Evolutionary conservation across 2,329 filamentous ascomycete species (phyloP), one percentile per base, ranked within the genome.

Genomic region (Colletotrichum orbiculare): DNA sequence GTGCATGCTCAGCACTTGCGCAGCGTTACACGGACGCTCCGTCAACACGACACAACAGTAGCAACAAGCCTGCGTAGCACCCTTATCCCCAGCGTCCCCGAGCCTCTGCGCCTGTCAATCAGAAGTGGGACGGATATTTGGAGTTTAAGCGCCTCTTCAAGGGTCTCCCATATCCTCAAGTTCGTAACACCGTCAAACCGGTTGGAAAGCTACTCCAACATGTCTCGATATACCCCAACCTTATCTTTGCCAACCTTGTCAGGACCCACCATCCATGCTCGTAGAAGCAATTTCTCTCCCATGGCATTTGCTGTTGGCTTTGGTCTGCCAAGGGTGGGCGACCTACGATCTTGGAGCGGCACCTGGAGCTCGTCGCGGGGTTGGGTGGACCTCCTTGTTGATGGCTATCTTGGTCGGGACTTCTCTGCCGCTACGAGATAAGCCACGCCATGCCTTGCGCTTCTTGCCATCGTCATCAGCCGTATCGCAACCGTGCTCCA

Each of bases 281-380:
- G n/a, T 48, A 33, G 10, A 25, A 4, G 25, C 25, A 25, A 25
- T 5, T 5, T 25, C 25, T 25, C 9, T 33, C 33, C 45, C 50
- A 50, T 58, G 56, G 52, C 42, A 52, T 33, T 25, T 6, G 39
- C 41, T 47, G 52, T 62, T 53, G 39, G 56, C 58, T 56, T 65
- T 62, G 39, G 52, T 41, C 17, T 17, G 58, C 41, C 25, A 43
- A 52, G 62, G 47, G 15, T 53, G 39, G 41, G 57, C 15, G 46
- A 56, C 62, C 62, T 50, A 62, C 37, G 58, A 62, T 37, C 52
- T 65, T 65, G 57, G 50, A 61, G 58, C 58, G 58, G 62, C 62
- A 62, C 53, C 58, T 56, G 50, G 53, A 55, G 58, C 52, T 65
- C 46, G 43, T 64, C 56, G 61, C 61, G 50, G 61, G 61, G 55